These are phyloP conservation scores for Talaromyces thailandensis DNA, from an alignment of 495 filamentous ascomycete species.

Conservation along the genomic window DNA sequence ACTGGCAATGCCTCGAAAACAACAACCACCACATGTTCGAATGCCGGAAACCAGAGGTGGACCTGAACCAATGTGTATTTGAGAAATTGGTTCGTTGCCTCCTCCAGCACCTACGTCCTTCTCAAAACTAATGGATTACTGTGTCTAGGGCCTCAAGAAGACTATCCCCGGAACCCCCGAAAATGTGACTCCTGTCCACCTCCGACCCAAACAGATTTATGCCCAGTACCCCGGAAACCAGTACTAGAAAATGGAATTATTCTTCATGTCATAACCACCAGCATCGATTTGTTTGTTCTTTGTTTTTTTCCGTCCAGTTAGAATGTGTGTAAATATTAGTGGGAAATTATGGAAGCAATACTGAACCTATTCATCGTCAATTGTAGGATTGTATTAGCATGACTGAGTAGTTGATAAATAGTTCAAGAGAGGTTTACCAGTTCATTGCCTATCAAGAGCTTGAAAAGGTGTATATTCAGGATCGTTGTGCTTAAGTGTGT, in stretches of 20 bases:
- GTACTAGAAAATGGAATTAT: constrained; percentile 18
- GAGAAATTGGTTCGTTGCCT: constrained; percentile 74
- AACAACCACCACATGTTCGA: constrained; percentile 96
- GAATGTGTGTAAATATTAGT: constrained; percentile 8
- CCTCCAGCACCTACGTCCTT: background rate
- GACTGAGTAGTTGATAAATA: background rate
- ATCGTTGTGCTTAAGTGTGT: no score
- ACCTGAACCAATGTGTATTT: constrained; percentile 86
- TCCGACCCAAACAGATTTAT: constrained; percentile 70
- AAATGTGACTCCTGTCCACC: constrained; percentile 71
- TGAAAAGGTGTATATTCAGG: no score
- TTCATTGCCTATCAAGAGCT: background rate
- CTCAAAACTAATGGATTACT: background rate
- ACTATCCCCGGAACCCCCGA: constrained; percentile 76
- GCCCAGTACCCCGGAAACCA: constrained; percentile 40
- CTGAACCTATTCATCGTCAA: background rate
- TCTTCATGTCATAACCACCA: background rate
- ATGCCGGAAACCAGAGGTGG: constrained; percentile 70
- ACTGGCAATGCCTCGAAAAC: constrained; percentile 94
- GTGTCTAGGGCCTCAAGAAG: constrained; percentile 76
- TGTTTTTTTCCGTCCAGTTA: background rate
- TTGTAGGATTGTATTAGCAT: background rate
- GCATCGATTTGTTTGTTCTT: background rate
- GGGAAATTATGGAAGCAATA: background rate
- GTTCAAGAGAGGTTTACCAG: background rate